Percentiles rank a stretch among this genome's conserved stretches.
phyloP scores from a whole-genome alignment of 2,329 filamentous ascomycete genomes.

The Fusarium concolor region DNA sequence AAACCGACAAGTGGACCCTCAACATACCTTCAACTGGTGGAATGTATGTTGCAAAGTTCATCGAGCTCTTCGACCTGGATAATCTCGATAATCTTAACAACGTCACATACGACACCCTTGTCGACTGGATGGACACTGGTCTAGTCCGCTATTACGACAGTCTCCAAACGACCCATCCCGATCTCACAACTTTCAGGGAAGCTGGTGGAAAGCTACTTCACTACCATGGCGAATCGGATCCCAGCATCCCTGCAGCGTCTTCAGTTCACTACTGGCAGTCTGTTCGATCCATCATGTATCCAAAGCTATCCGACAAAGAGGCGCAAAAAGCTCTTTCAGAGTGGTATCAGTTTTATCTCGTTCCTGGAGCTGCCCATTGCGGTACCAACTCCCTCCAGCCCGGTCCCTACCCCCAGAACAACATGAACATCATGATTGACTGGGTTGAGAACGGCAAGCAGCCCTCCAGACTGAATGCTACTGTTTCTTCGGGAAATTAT shows the following conservation, averaged over 20 bases:
- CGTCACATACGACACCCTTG: neutral
- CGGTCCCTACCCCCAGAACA: conserved; percentile 5
- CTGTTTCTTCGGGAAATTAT: neutral
- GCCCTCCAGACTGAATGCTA: neutral
- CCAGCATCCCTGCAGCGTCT: neutral
- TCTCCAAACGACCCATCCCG: conserved; percentile 4
- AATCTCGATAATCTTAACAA: neutral
- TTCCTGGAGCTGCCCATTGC: conserved; percentile 8
- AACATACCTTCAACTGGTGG: conserved; percentile 6
- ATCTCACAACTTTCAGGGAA: neutral
- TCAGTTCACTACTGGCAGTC: conserved; percentile 10
- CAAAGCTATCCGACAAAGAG: neutral
- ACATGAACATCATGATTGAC: conserved; percentile 7
- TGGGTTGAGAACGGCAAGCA: conserved; percentile 7
- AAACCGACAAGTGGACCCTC: neutral
- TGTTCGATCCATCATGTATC: conserved; percentile 7
- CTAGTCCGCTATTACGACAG: conserved; percentile 2
- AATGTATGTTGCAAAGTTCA: conserved; percentile 8
- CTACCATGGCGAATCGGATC: conserved; percentile 3
- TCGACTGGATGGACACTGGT: conserved; percentile 4
- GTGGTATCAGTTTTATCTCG: conserved; percentile 11
- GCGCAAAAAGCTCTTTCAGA: neutral
- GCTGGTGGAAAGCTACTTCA: conserved; percentile 10
- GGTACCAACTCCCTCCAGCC: conserved; percentile 2
- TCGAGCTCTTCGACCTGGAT: neutral